Conservation (phyloP, 805 yeast species). For the Sungouiozyma ichnusensis region DNA sequence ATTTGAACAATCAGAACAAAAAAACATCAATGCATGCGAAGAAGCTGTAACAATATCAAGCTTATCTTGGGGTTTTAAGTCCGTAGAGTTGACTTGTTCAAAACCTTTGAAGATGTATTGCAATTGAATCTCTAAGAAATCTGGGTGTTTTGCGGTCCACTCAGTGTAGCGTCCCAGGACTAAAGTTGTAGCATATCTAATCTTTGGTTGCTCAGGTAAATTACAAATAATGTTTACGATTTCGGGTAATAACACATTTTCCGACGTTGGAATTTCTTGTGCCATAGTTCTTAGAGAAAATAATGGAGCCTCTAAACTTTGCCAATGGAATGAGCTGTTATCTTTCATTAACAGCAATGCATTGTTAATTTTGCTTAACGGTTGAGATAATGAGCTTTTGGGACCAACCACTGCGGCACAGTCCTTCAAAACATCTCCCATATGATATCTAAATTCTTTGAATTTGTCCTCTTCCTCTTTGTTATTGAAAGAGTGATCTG, state of each 20-base stretch:
- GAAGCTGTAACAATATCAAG: constrained; percentile 64
- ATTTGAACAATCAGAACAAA: constrained; percentile 81
- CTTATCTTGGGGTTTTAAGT: constrained; percentile 15
- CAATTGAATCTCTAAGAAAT: constrained; percentile 69
- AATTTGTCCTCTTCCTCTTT: constrained; percentile 89
- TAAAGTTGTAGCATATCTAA: constrained; percentile 85
- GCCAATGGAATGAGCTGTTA: constrained; percentile 45
- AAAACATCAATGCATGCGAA: constrained; percentile 85
- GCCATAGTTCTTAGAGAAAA: constrained; percentile 93
- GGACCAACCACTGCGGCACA: constrained; percentile 89
- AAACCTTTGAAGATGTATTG: constrained; percentile 77
- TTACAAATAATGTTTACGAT: constrained; percentile 44
- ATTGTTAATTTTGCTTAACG: constrained; percentile 44
- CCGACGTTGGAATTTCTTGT: constrained; percentile 64
- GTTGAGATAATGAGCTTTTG: constrained; percentile 54
- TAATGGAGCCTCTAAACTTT: constrained; percentile 77
- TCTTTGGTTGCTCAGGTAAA: constrained; percentile 75
- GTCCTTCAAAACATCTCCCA: constrained; percentile 96
- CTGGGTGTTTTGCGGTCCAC: constrained; percentile 86
- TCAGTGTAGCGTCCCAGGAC: constrained; percentile 93
- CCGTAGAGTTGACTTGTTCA: constrained; percentile 17
- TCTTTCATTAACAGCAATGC: constrained; percentile 9
- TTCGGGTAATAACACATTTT: constrained; percentile 58
- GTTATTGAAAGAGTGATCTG: constrained; percentile 46
- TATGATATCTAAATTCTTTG: constrained; percentile 85